Base-by-base conservation (phyloP, 2,329 filamentous ascomycete genomes). In the Botrytis deweyae region DNA sequence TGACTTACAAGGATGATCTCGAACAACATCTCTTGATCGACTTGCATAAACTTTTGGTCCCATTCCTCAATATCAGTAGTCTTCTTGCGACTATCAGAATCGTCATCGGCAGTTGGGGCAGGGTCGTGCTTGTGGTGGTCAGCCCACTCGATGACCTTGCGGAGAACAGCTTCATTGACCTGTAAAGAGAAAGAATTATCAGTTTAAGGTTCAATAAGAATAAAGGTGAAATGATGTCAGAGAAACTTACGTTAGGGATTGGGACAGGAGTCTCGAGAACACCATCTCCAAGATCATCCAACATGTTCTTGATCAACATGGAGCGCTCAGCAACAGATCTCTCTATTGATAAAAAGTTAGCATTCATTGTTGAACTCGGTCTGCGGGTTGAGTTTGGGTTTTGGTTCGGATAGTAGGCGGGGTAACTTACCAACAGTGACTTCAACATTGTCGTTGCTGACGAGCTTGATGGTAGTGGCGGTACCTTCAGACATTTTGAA, bases 41-140 rank as follows among this genome's bases (percentile, higher is more conserved):
- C 96, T 85, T 98, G 95, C 96, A 99, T 98, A 84, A 98, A 99
- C 86, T 99, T 99, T 84, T 98, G 95, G 80, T 99, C 96, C 96
- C 96, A 99, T 85, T 99, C 96, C 75, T 98, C 96, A 78, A 99
- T 99, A 80, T 99, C 96, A 65, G 96, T 98, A 1, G 95, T 97
- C 90, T 97, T 98, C 88, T 98, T 98, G 79, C 96, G 93, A 69
- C 91, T 94, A 80, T 98, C 95, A 76, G 92, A 92, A 80, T 99
- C 94, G 75, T 97, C 96, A 76, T 98, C 95, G 80, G 90, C 89
- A 72, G 91, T 87, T 76, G 90, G 88, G n/a, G 90, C 87, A 58
- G 96, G 94, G 81, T 99, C 96, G 83, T 91, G 90, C 83, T 93
- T 93, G 88, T 99, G 96, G 83, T 98, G 94, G 77, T 93, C 90